These are phyloP conservation scores for Fagopyrum esculentum DNA, from an alignment of 148 eudicot genomes.

Conservation along the genomic window DNA sequence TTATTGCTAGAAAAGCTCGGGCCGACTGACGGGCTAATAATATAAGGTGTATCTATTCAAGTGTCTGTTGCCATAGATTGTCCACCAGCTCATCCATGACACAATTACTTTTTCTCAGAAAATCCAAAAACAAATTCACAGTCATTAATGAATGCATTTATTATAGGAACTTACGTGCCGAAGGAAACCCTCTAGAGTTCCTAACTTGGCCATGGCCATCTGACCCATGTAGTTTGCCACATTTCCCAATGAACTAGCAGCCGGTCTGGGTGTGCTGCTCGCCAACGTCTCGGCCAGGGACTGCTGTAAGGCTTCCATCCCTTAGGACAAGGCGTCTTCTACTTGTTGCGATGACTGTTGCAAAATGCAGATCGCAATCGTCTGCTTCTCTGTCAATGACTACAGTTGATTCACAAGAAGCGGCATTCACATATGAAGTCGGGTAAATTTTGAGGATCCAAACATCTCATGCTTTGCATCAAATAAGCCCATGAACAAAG, in stretches of 20 bases:
- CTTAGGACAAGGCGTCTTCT: conserved; percentile 95
- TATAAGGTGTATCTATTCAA: conserved; percentile 17
- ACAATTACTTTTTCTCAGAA: not conserved
- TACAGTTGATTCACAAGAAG: conserved; percentile 76
- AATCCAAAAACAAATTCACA: too few relatives aligned
- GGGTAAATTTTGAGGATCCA: not conserved
- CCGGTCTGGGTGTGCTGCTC: conserved; percentile 35
- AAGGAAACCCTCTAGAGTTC: conserved; percentile 85
- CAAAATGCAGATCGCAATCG: conserved; percentile 58
- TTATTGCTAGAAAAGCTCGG: conserved; percentile 15
- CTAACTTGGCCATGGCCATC: conserved; percentile 98
- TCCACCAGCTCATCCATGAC: conserved; percentile 8
- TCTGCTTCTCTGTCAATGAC: conserved; percentile 89
- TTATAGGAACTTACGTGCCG: conserved; percentile 57
- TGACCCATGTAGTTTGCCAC: conserved; percentile 98
- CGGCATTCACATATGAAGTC: conserved; percentile 32
- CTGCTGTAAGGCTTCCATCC: conserved; percentile 94
- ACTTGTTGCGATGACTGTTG: conserved; percentile 91
- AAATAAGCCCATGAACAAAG: not conserved
- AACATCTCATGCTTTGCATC: not conserved
- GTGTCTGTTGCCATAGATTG: conserved; percentile 20
- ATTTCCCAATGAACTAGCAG: conserved; percentile 69
- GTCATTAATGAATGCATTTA: not conserved
- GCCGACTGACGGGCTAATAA: conserved; percentile 17
- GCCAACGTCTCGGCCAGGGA: conserved; percentile 86